Conservation (phyloP, 2,329 filamentous ascomycete genomes). For the Hymenoscyphus repandus region DNA sequence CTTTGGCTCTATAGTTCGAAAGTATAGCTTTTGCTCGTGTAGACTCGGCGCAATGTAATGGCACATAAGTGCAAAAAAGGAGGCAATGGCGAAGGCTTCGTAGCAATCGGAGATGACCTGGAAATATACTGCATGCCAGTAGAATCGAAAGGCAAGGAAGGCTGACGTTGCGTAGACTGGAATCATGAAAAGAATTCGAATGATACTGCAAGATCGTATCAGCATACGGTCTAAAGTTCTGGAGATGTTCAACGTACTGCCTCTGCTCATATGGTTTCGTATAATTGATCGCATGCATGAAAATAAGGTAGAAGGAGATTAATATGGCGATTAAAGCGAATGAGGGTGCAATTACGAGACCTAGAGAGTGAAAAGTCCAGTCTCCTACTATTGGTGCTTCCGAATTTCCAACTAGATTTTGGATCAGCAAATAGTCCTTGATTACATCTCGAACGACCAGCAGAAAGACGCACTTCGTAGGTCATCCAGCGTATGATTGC, state of each 20-base stretch:
- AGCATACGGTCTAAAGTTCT: background rate
- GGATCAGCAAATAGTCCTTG: conserved; percentile 15
- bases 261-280: conserved; percentile 55
- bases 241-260: conserved; percentile 37
- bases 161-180: conserved; percentile 73
- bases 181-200: conserved; percentile 84
- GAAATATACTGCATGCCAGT: conserved; percentile 75
- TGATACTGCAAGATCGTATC: conserved; percentile 51
- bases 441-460: background rate
- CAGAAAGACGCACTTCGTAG: conserved; percentile 29
- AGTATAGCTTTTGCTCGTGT: conserved; percentile 78
- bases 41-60: conserved; percentile 73
- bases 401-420: conserved; percentile 29
- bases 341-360: conserved; percentile 45
- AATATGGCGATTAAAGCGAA: conserved; percentile 46
- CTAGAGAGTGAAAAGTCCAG: conserved; percentile 51
- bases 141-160: conserved; percentile 68
- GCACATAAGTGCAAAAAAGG: conserved; percentile 80
- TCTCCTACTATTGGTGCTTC: conserved; percentile 43
- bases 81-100: conserved; percentile 82
- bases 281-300: conserved; percentile 55
- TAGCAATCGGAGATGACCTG: conserved; percentile 79
- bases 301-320: conserved; percentile 51
- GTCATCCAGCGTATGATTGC: conserved; percentile 33
- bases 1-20: conserved; percentile 61